Percentiles rank a stretch among this genome's conserved stretches.
Evolutionary conservation across 75 land plant genomes (phyloP).

Genomic region (Isoetes taiwanensis): DNA sequence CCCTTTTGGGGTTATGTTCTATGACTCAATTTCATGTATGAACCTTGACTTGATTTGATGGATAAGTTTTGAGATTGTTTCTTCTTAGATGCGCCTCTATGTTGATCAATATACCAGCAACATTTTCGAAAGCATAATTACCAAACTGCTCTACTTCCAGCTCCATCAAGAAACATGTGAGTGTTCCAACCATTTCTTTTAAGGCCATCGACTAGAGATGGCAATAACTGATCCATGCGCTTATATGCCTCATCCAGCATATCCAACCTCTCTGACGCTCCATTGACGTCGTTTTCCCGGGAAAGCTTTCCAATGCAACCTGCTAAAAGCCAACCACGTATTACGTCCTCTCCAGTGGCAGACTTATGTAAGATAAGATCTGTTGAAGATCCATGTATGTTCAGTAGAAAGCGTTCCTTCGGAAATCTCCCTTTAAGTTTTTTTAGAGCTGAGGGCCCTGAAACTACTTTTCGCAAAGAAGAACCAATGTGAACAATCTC

Average conservation of each 20-base stretch:
- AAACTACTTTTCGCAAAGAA: constrained; percentile 29
- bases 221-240: constrained; percentile 39
- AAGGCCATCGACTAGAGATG: constrained; percentile 44
- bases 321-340: constrained; percentile 88
- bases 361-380: constrained; percentile 59
- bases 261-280: not conserved
- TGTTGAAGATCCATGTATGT: constrained; percentile 27
- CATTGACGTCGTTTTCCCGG: not conserved
- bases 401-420: constrained; percentile 61
- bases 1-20: too few relatives aligned
- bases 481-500: constrained; percentile 76
- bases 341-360: constrained; percentile 91
- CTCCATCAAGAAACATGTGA: constrained; percentile 74
- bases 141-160: constrained; percentile 66
- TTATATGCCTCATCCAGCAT: constrained; percentile 47
- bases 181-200: constrained; percentile 87
- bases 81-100: too few relatives aligned
- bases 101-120: too few relatives aligned
- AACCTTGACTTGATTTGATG: too few relatives aligned
- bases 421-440: constrained; percentile 41
- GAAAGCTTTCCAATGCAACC: constrained; percentile 40
- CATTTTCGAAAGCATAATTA: too few relatives aligned
- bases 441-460: constrained; percentile 46
- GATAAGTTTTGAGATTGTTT: too few relatives aligned
- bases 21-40: too few relatives aligned